Evolutionary conservation across 441 rosid genomes (phyloP).

Genomic region (Adansonia rubrostipa): DNA sequence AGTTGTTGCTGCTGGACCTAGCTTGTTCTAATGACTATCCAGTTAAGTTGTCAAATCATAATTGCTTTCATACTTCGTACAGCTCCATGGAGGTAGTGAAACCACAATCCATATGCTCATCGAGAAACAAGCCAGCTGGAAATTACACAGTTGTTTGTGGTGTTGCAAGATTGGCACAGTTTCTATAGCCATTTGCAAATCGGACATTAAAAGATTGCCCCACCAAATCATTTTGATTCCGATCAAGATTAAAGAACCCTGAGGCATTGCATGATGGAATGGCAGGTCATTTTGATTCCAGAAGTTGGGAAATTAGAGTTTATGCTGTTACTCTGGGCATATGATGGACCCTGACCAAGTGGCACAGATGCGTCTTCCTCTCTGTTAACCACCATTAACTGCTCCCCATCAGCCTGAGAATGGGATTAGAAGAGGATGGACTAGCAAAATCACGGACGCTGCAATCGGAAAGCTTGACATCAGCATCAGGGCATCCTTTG

Average conservation of each 20-base stretch:
- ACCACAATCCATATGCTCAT: slow-evolving; percentile 32
- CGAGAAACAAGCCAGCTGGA: slow-evolving; percentile 38
- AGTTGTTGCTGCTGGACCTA: slow-evolving; percentile 26
- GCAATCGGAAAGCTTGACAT: slow-evolving; percentile 39
- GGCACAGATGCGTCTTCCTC: slow-evolving; percentile 56
- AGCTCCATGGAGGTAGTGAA: slow-evolving; percentile 37
- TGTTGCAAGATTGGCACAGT: slow-evolving; percentile 28
- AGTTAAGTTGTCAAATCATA: slow-evolving; percentile 30
- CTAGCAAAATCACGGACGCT: slow-evolving; percentile 44
- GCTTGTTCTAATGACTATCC: slow-evolving; percentile 29
- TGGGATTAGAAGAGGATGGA: slow-evolving; percentile 76
- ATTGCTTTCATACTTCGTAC: slow-evolving; percentile 33
- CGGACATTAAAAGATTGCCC: slow-evolving; percentile 39
- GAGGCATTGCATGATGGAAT: slow-evolving; percentile 34
- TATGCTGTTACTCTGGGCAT: slow-evolving; percentile 34
- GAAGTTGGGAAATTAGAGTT: slow-evolving; percentile 43
- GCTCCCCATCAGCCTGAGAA: slow-evolving; percentile 94
- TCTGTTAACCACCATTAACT: slow-evolving; percentile 83
- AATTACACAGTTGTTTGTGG: slow-evolving; percentile 33
- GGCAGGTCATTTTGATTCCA: slow-evolving; percentile 35
- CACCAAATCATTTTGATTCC: slow-evolving; percentile 32
- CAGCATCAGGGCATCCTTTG: slow-evolving; percentile 48
- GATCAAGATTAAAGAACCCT: slow-evolving; percentile 36
- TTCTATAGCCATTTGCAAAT: slow-evolving; percentile 34
- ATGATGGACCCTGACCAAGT: slow-evolving; percentile 39